Percentiles rank a stretch among this genome's conserved stretches.
Evolutionary conservation across 2,329 filamentous ascomycete genomes (phyloP).

Genomic region (Ceratocystis alfenasii): DNA sequence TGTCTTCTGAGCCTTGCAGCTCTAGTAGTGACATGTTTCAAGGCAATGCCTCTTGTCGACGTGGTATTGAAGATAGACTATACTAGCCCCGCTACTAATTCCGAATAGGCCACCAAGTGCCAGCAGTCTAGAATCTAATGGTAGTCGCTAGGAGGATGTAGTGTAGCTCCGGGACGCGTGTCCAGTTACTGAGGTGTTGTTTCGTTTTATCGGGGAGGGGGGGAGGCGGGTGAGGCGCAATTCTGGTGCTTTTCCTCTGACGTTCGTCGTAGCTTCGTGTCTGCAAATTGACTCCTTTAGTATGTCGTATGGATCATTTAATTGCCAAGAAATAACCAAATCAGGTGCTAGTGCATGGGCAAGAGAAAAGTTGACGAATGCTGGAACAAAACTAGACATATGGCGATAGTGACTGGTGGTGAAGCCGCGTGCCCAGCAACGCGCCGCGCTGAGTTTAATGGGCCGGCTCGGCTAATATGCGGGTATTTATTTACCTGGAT

Average conservation of each 20-base stretch:
- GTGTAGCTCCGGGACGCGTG: not conserved
- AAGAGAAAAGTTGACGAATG: too few species aligned
- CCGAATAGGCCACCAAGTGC: not conserved
- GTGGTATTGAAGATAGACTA: not conserved
- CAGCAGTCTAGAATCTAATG: not conserved
- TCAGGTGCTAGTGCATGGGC: too few species aligned
- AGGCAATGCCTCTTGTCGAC: not conserved
- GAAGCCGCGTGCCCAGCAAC: not conserved
- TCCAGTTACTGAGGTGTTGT: not conserved
- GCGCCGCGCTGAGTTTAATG: not conserved
- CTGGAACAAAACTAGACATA: too few species aligned
- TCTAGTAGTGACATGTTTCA: conserved; percentile 37
- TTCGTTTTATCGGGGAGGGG: not conserved
- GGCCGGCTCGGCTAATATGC: not conserved
- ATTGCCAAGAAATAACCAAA: too few species aligned
- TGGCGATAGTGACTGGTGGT: not conserved
- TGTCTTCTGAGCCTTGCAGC: conserved; percentile 27
- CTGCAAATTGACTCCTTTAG: too few species aligned
- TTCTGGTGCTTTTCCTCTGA: too few species aligned
- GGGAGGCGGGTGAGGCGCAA: not conserved
- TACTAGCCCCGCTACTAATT: not conserved
- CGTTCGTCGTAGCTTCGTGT: too few species aligned
- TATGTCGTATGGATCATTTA: too few species aligned
- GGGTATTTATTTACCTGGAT: not conserved
- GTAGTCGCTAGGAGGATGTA: not conserved